These are phyloP conservation scores for Ustilago hordei DNA, from an alignment of 1,284 basidiomycete species.

Conservation along the genomic window DNA sequence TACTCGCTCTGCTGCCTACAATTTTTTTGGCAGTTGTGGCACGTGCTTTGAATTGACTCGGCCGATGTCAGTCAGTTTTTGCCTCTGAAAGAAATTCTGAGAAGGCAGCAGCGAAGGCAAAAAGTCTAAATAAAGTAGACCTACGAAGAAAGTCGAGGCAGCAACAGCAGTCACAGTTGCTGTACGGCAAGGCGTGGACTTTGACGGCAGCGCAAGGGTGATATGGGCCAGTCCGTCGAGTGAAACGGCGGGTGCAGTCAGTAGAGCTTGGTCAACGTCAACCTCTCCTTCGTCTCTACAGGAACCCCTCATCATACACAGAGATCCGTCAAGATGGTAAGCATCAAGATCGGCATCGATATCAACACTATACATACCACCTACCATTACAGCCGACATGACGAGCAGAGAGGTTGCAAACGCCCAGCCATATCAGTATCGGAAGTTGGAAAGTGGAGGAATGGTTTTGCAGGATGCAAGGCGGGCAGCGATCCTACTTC, in stretches of 20 bases:
- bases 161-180: not conserved
- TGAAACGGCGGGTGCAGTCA: constrained; percentile 6
- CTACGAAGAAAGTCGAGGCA: not conserved
- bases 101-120: not conserved
- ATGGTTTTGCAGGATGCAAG: not conserved
- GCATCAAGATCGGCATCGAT: constrained; percentile 30
- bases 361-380: constrained; percentile 8
- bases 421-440: not conserved
- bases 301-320: constrained; percentile 52
- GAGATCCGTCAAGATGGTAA: constrained; percentile 61
- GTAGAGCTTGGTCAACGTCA: constrained; percentile 35
- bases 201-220: constrained; percentile 1
- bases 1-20: constrained; percentile 9
- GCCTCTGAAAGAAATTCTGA: not conserved
- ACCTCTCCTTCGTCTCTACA: constrained; percentile 39
- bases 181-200: not conserved
- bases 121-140: too few species aligned
- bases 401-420: not conserved
- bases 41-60: constrained; percentile 9
- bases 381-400: not conserved
- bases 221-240: not conserved
- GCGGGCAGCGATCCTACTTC: not conserved
- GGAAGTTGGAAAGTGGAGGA: not conserved
- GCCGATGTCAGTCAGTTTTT: not conserved
- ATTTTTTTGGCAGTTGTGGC: not conserved